Evolutionary conservation across 1,284 basidiomycete genomes (phyloP).

Genomic region (Fomitopsis palustris): DNA sequence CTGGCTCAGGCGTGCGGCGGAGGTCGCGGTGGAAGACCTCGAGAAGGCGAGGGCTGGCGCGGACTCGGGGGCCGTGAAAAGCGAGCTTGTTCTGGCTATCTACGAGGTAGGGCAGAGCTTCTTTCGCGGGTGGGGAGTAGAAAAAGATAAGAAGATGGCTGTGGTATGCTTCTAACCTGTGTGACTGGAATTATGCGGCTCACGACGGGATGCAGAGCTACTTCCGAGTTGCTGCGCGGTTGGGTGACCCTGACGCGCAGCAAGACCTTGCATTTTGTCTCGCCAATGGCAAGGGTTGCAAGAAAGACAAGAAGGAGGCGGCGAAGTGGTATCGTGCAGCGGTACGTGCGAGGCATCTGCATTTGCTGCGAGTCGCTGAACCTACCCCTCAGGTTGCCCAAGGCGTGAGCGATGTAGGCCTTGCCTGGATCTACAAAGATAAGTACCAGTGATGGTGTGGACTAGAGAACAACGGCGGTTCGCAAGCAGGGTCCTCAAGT

Average conservation of each 20-base stretch:
- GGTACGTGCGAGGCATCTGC: conserved; percentile 37
- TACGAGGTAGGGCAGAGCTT: conserved; percentile 93
- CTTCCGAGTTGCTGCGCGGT: conserved; percentile 77
- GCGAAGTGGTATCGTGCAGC: conserved; percentile 90
- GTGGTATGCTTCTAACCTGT: conserved; percentile 47
- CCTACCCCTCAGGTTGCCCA: conserved; percentile 58
- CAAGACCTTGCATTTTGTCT: conserved; percentile 82
- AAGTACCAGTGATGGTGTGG: conserved; percentile 44
- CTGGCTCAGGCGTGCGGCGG: conserved; percentile 82
- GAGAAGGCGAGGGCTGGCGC: conserved; percentile 48
- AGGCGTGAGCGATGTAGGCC: conserved; percentile 75
- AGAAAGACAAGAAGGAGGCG: conserved; percentile 83
- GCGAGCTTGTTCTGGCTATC: conserved; percentile 83
- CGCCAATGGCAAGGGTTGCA: conserved; percentile 84
- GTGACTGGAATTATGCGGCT: not conserved
- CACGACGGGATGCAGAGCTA: conserved; percentile 55
- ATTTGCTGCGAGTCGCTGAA: not conserved
- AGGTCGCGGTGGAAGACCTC: conserved; percentile 76
- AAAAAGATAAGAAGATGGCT: conserved; percentile 84
- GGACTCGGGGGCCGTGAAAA: conserved; percentile 39
- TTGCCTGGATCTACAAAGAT: conserved; percentile 88
- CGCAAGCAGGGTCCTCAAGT: no score
- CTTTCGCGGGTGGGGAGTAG: conserved; percentile 87
- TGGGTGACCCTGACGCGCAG: conserved; percentile 88
- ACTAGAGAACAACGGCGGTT: not conserved